phyloP scores from a whole-genome alignment of 176 grass and related monocot species.

The Raddia distichophylla region DNA sequence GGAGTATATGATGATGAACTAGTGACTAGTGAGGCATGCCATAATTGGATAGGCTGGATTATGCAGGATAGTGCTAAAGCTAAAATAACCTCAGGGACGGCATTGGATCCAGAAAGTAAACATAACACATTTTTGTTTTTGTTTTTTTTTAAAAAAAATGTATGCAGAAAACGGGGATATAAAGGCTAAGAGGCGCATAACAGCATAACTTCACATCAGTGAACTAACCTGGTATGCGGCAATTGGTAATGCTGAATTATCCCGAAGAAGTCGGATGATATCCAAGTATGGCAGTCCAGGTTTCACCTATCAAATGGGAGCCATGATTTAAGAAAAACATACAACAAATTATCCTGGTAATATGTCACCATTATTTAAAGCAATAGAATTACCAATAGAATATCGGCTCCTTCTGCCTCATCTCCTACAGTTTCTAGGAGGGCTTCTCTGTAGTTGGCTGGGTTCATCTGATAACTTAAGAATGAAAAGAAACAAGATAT shows the following conservation, averaged over 20 bases:
- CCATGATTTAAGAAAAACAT: not conserved
- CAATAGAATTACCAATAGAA: conserved; percentile 68
- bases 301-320: conserved; percentile 72
- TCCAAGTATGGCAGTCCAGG: conserved; percentile 92
- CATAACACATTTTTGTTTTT: not conserved
- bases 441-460: conserved; percentile 95
- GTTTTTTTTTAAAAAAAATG: not conserved
- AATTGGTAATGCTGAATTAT: conserved; percentile 94
- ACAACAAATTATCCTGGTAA: not conserved
- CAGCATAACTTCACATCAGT: not conserved
- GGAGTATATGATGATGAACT: not conserved
- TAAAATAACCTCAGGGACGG: not conserved
- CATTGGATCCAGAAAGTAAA: not conserved
- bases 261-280: conserved; percentile 85
- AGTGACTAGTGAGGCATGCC: not conserved
- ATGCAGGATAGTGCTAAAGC: not conserved
- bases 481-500: conserved; percentile 18
- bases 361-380: not conserved
- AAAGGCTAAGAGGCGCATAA: not conserved
- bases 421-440: conserved; percentile 87
- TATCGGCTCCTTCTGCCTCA: conserved; percentile 91
- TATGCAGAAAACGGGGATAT: not conserved
- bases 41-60: conserved; percentile 4
- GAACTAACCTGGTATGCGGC: conserved; percentile 88
- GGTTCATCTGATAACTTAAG: conserved; percentile 96